These are phyloP conservation scores for Geotrichum citri-aurantii DNA, from an alignment of 1,139 yeast genomes.

Conservation along the genomic window DNA sequence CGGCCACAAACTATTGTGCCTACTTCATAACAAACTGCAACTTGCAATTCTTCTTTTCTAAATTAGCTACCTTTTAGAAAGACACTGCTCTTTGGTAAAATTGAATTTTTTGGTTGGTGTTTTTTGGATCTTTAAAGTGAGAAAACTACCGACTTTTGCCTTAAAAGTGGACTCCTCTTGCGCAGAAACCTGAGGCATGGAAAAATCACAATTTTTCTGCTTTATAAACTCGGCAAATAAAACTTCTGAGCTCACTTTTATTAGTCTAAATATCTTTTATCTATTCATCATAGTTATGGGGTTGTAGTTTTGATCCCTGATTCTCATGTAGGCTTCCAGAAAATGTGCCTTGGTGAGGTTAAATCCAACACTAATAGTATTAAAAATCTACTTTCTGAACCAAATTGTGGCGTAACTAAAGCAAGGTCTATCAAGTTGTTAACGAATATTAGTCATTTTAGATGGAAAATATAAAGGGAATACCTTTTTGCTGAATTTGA, in stretches of 20 bases:
- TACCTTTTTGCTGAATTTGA: not conserved
- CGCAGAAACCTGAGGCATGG: too few relatives aligned
- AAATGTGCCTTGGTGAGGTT: not conserved
- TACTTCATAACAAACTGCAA: too few relatives aligned
- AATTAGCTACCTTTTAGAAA: too few relatives aligned
- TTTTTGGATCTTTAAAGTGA: too few relatives aligned
- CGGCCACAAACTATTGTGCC: too few relatives aligned
- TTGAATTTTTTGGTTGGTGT: too few relatives aligned
- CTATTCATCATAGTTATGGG: not conserved
- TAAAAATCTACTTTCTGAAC: not conserved
- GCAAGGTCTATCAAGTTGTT: not conserved
- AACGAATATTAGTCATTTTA: too few relatives aligned
- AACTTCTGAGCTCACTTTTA: not conserved
- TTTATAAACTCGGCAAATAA: not conserved
- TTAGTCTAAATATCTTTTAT: not conserved
- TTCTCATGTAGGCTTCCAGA: not conserved
- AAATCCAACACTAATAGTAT: not conserved
- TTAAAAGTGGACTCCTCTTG: not conserved
- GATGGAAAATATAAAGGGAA: too few relatives aligned
- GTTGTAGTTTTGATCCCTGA: not conserved
- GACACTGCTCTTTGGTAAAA: too few relatives aligned
- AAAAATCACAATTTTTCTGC: too few relatives aligned
- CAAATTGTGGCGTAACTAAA: not conserved
- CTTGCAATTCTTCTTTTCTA: too few relatives aligned
- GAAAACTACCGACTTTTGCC: too few relatives aligned